Percentiles rank a stretch among this genome's conserved stretches.
phyloP scores from a whole-genome alignment of 441 rosid genomes.

The Rhodomyrtus psidioides region DNA sequence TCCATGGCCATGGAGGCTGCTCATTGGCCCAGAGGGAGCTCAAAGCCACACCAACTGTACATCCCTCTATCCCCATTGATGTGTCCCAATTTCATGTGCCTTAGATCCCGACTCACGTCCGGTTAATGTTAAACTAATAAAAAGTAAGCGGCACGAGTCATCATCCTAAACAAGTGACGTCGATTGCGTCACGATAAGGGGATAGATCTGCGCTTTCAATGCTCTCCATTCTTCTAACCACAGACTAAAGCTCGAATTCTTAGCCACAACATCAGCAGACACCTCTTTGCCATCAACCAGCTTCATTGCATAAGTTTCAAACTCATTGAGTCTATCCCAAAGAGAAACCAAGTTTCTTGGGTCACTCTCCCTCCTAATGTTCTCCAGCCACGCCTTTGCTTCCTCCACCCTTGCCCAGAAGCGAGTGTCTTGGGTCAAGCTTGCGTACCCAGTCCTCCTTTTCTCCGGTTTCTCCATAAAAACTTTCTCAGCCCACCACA shows the following conservation, averaged over 20 bases:
- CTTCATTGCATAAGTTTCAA: not conserved
- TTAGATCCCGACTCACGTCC: not conserved
- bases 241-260: not conserved
- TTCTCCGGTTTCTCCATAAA: constrained; percentile 5
- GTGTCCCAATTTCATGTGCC: not conserved
- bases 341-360: not conserved
- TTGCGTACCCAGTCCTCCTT: constrained; percentile 43
- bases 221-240: constrained; percentile 12
- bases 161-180: not conserved
- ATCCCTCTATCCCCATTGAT: not conserved
- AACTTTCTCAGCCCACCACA: constrained; percentile 43
- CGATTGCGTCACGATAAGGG: not conserved
- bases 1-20: not conserved
- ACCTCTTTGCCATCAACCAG: not conserved
- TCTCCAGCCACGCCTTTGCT: not conserved
- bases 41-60: not conserved
- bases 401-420: not conserved
- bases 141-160: not conserved
- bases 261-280: not conserved
- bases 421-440: not conserved
- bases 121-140: not conserved
- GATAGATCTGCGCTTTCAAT: constrained; percentile 6
- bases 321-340: not conserved
- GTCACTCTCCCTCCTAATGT: not conserved
- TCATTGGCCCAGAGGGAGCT: not conserved